Percentiles rank a stretch among this genome's conserved stretches.
Conservation (phyloP, 2,329 filamentous ascomycete species). For the Pseudocercospora pini-densiflorae region DNA sequence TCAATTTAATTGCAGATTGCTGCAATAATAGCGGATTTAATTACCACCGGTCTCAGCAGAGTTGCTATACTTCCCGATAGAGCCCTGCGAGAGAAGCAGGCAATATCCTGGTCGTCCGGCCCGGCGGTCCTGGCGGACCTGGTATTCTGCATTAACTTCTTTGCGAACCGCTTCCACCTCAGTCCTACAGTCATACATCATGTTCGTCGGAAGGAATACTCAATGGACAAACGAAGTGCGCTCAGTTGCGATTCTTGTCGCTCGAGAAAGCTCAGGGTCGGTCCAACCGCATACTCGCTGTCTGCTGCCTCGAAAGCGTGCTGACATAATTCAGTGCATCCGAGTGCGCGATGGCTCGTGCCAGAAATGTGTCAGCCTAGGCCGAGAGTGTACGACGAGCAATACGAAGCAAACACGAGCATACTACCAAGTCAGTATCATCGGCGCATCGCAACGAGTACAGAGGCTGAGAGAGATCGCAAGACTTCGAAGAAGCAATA, state of each 20-base stretch:
- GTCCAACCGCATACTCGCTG: not conserved
- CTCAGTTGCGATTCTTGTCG: constrained; percentile 1
- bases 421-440: not conserved
- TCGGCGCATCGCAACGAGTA: not conserved
- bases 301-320: not conserved
- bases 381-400: not conserved
- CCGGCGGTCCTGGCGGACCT: not conserved
- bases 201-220: not conserved
- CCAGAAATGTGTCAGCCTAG: not conserved
- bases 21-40: not conserved
- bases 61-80: not conserved
- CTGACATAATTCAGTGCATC: not conserved
- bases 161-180: not conserved
- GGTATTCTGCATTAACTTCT: not conserved
- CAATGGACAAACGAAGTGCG: not conserved
- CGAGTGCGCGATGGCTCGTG: not conserved
- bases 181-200: not conserved
- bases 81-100: not conserved
- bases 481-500: not conserved
- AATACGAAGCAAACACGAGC: not conserved
- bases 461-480: not conserved
- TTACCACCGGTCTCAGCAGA: not conserved
- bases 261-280: not conserved
- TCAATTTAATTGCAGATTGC: not conserved
- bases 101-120: not conserved